Evolutionary conservation across 2,329 filamentous ascomycete genomes (phyloP).

Genomic region (Didymosphaeria variabile): DNA sequence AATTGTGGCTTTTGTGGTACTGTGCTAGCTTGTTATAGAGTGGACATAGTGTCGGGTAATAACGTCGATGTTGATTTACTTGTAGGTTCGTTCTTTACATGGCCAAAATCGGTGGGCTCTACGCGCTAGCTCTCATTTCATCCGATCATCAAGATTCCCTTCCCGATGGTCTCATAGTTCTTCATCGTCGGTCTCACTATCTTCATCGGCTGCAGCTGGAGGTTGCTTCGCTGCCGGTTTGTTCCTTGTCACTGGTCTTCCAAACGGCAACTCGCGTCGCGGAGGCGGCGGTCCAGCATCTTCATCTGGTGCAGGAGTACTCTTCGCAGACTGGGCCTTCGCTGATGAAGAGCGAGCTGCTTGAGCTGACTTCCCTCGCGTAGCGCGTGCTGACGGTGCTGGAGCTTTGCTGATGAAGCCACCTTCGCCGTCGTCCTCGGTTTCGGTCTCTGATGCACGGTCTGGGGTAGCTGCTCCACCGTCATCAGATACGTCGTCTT

Average conservation of each 20-base stretch:
- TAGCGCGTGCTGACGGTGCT: constrained; percentile 17
- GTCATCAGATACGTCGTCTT: constrained; percentile 36
- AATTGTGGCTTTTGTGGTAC: too few species aligned
- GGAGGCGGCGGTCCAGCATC: constrained; percentile 38
- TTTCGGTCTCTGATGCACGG: constrained; percentile 45
- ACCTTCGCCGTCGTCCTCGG: constrained; percentile 43
- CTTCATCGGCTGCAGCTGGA: constrained; percentile 29
- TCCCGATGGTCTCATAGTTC: constrained; percentile 33
- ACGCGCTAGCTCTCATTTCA: neutral
- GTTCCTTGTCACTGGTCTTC: constrained; percentile 31
- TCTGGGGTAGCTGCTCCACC: constrained; percentile 44
- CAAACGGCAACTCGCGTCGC: constrained; percentile 48
- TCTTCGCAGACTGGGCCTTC: constrained; percentile 27
- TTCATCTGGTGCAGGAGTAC: constrained; percentile 18
- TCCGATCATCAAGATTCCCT: neutral
- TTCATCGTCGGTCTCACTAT: constrained; percentile 50
- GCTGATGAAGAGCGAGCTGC: constrained; percentile 29
- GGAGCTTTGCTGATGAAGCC: constrained; percentile 17
- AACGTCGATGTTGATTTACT: too few species aligned
- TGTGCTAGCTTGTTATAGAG: too few species aligned
- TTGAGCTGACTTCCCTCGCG: constrained; percentile 26
- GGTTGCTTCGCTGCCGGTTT: constrained; percentile 25
- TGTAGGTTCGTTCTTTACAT: too few species aligned
- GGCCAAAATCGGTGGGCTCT: neutral
- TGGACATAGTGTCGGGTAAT: too few species aligned